These are phyloP conservation scores for Coriaria nepalensis DNA, from an alignment of 306 rosid genomes.

Conservation along the genomic window DNA sequence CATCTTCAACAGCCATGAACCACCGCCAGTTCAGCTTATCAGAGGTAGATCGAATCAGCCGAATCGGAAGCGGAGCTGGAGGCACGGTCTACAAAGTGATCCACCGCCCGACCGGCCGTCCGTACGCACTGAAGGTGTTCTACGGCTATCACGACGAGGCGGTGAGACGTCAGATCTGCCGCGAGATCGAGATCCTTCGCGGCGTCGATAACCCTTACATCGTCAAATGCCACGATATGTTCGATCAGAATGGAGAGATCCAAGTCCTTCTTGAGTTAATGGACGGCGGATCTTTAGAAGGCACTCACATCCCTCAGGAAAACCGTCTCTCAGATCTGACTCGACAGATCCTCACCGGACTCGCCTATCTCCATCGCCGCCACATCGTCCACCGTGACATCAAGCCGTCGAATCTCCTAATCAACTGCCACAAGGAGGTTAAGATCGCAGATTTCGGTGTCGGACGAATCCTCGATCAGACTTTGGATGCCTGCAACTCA, in stretches of 20 bases:
- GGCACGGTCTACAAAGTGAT: conserved; percentile 87
- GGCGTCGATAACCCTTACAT: conserved; percentile 78
- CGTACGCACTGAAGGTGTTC: conserved; percentile 73
- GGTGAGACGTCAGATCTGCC: conserved; percentile 67
- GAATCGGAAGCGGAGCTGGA: conserved; percentile 84
- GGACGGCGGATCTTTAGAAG: conserved; percentile 85
- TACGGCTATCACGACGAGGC: conserved; percentile 78
- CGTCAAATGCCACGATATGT: conserved; percentile 96
- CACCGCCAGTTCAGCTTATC: conserved; percentile 25
- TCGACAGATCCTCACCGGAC: conserved; percentile 72
- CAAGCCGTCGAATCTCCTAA: conserved; percentile 82
- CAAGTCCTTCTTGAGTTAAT: conserved; percentile 79
- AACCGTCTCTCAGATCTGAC: conserved; percentile 57
- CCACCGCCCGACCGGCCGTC: conserved; percentile 33
- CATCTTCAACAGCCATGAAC: background rate
- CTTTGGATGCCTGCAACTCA: conserved; percentile 92
- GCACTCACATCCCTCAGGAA: conserved; percentile 51
- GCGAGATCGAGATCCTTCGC: conserved; percentile 87
- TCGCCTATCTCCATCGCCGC: conserved; percentile 80
- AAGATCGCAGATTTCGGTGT: conserved; percentile 98
- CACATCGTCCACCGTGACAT: conserved; percentile 90
- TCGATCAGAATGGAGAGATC: conserved; percentile 89
- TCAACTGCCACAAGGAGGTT: conserved; percentile 58
- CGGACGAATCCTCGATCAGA: conserved; percentile 69
- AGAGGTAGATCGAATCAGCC: conserved; percentile 55